Evolutionary conservation across 2,329 filamentous ascomycete species (phyloP).

Genomic region (Claviceps quebecensis): DNA sequence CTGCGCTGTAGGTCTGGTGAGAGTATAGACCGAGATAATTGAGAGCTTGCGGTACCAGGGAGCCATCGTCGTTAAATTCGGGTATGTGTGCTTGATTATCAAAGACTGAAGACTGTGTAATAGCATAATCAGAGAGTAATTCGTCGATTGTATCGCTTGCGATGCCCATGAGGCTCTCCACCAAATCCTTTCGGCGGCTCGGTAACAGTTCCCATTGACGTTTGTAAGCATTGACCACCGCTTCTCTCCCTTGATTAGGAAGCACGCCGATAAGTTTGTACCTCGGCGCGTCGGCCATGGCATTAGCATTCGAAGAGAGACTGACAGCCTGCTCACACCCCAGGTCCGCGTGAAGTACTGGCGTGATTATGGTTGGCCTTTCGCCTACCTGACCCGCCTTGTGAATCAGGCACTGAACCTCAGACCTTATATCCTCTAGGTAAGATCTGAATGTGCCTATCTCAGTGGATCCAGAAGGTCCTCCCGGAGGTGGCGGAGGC

Average conservation of each 20-base stretch:
- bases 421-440: slow-evolving; percentile 34
- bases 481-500: slow-evolving; percentile 17
- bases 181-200: slow-evolving; percentile 15
- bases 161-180: slow-evolving; percentile 20
- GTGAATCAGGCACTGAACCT: slow-evolving; percentile 30
- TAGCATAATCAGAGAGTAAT: slow-evolving; percentile 21
- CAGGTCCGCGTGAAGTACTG: slow-evolving; percentile 19
- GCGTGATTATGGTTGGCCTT: slow-evolving; percentile 16
- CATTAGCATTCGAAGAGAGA: slow-evolving; percentile 10
- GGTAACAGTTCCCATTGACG: slow-evolving; percentile 25
- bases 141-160: slow-evolving; percentile 23
- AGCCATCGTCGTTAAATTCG: slow-evolving; percentile 16
- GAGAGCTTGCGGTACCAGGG: slow-evolving; percentile 19
- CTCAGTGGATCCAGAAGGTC: slow-evolving; percentile 21
- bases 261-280: slow-evolving; percentile 25
- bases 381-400: slow-evolving; percentile 19
- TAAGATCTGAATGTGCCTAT: slow-evolving; percentile 30
- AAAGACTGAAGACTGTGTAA: slow-evolving; percentile 25
- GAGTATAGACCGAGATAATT: slow-evolving; percentile 21
- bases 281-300: slow-evolving; percentile 17
- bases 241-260: slow-evolving; percentile 20
- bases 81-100: slow-evolving; percentile 21
- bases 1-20: slow-evolving; percentile 21
- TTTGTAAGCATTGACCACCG: slow-evolving; percentile 25
- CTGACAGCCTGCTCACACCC: slow-evolving; percentile 18